phyloP scores from a whole-genome alignment of 2,329 filamentous ascomycete species.

The Elsinoe perseae region DNA sequence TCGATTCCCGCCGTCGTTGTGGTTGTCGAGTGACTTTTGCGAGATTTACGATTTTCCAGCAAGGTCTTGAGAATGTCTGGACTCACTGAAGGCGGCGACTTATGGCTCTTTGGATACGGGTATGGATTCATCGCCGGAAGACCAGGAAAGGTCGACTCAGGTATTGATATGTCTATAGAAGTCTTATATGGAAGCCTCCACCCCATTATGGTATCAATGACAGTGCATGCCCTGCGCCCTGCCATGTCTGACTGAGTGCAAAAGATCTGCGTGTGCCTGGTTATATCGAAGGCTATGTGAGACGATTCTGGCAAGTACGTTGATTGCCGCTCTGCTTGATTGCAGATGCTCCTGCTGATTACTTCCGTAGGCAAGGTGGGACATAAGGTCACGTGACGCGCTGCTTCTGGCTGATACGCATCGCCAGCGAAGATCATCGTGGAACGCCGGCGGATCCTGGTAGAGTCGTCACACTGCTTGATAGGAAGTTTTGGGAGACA shows the following conservation, averaged over 20 bases:
- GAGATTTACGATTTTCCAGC: background rate
- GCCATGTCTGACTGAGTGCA: conserved; percentile 10
- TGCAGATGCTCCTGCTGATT: background rate
- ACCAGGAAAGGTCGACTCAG: background rate
- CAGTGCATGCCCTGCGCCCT: background rate
- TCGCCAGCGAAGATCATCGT: conserved; percentile 76
- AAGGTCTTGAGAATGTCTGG: background rate
- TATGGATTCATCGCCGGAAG: conserved; percentile 36
- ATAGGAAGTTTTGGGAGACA: conserved; percentile 72
- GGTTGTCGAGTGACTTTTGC: background rate
- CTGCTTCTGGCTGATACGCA: background rate
- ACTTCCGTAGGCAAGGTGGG: conserved; percentile 26
- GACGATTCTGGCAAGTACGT: conserved; percentile 94
- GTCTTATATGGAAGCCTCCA: conserved; percentile 96
- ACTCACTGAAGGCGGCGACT: conserved; percentile 39
- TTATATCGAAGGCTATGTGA: conserved; percentile 87
- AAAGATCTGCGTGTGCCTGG: conserved; percentile 77
- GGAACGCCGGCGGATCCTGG: conserved; percentile 83
- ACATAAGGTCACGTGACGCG: background rate
- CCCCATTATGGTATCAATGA: conserved; percentile 72
- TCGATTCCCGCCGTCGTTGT: background rate
- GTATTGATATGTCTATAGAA: conserved; percentile 46
- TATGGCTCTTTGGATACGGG: conserved; percentile 98
- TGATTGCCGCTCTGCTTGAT: background rate
- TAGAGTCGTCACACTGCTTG: conserved; percentile 87